Conservation (phyloP, 2,329 filamentous ascomycete genomes). For the Microcyclosporella mali region DNA sequence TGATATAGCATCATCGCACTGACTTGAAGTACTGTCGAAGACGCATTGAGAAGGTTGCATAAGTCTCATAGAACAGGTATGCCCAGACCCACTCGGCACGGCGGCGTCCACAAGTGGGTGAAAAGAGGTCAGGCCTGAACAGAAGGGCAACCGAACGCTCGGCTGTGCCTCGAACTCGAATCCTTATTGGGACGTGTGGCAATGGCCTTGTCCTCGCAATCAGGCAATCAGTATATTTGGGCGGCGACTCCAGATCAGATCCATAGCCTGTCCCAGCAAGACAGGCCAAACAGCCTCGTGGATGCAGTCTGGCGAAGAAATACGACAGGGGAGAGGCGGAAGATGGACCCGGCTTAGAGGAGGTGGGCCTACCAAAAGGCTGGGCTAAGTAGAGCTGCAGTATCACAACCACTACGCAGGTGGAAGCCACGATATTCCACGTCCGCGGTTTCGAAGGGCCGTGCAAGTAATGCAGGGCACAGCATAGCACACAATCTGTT, state of each 20-base stretch:
- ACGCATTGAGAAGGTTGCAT: constrained; percentile 16
- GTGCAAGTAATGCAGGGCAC: too few relatives aligned
- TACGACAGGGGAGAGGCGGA: constrained; percentile 8
- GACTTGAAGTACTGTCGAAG: constrained; percentile 12
- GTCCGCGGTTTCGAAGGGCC: too few relatives aligned
- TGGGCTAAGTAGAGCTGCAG: constrained; percentile 5
- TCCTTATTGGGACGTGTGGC: too few relatives aligned
- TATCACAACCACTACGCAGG: constrained; percentile 5
- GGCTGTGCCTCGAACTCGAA: constrained; percentile 1
- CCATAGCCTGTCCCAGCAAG: too few relatives aligned
- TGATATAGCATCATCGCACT: constrained; percentile 18
- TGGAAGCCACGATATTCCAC: too few relatives aligned
- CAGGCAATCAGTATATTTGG: constrained; percentile 4
- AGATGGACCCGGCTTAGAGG: constrained; percentile 1
- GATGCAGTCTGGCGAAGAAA: too few relatives aligned
- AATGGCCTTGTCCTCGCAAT: too few relatives aligned
- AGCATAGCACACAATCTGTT: not conserved
- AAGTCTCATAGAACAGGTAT: constrained; percentile 8
- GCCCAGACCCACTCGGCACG: constrained; percentile 11
- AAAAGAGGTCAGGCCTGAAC: not conserved
- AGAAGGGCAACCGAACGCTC: constrained; percentile 6
- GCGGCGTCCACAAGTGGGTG: too few relatives aligned
- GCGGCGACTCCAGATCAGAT: not conserved
- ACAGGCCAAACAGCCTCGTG: too few relatives aligned
- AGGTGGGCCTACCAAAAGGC: constrained; percentile 2